Percentiles rank a stretch among this genome's conserved stretches.
Evolutionary conservation across 768 basidiomycete species (phyloP).

Genomic region (Plicaturopsis crispa): DNA sequence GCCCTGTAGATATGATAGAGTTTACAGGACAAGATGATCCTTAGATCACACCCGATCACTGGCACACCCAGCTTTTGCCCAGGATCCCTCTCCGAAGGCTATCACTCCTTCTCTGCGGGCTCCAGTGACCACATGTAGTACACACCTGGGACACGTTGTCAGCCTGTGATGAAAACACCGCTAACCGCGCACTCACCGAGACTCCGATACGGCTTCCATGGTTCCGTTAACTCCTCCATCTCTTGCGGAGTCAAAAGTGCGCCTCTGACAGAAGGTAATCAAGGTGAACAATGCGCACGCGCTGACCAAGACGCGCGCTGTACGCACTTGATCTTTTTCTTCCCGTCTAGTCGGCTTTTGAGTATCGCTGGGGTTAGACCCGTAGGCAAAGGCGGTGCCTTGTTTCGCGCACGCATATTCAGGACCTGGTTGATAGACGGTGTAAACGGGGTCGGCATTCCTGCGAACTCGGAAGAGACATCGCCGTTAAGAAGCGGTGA

Average conservation of each 20-base stretch:
- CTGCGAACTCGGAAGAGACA: constrained; percentile 19
- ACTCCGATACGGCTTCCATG: constrained; percentile 80
- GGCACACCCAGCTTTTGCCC: too few relatives aligned
- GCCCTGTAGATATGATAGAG: too few relatives aligned
- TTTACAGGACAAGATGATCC: too few relatives aligned
- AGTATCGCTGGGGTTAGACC: constrained; percentile 51
- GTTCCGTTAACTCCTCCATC: constrained; percentile 70
- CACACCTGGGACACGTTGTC: constrained; percentile 39
- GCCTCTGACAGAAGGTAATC: constrained; percentile 35
- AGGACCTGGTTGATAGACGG: constrained; percentile 57
- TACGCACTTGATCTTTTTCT: constrained; percentile 67
- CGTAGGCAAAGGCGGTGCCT: constrained; percentile 40
- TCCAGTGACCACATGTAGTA: constrained; percentile 89
- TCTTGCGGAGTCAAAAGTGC: constrained; percentile 72
- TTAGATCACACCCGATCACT: too few relatives aligned
- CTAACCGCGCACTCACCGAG: constrained; percentile 52
- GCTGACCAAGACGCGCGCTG: not conserved
- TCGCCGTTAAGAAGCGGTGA: constrained; percentile 10
- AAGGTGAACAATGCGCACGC: constrained; percentile 7
- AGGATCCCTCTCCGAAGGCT: too few relatives aligned
- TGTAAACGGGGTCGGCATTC: constrained; percentile 54
- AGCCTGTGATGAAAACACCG: too few relatives aligned
- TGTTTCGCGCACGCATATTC: constrained; percentile 24
- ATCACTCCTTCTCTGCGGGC: too few relatives aligned
- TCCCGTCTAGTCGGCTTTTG: constrained; percentile 54